Evolutionary conservation across 129 eudicot species (phyloP).

Genomic region (Tagetes erecta): DNA sequence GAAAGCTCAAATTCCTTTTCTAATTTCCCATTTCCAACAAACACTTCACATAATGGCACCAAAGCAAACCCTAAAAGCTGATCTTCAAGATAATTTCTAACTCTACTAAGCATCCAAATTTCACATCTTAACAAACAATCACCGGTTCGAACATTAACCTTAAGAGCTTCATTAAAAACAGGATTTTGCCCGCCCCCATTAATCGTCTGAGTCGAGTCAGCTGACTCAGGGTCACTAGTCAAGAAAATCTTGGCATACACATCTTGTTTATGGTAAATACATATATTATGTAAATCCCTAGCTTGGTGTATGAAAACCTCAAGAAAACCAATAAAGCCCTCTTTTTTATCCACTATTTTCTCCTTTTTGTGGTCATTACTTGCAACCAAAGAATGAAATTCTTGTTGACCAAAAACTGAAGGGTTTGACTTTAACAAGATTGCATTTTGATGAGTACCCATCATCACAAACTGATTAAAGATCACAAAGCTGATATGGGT

Average conservation of each 20-base stretch:
- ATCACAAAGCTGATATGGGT: constrained; percentile 20
- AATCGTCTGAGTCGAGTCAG: constrained; percentile 38
- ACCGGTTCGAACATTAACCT: constrained; percentile 35
- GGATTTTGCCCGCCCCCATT: constrained; percentile 55
- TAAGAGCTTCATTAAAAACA: constrained; percentile 43
- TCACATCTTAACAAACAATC: constrained; percentile 48
- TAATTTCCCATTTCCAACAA: constrained; percentile 37
- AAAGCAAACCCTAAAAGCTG: constrained; percentile 51
- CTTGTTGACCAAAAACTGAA: constrained; percentile 28
- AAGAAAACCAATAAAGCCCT: constrained; percentile 41
- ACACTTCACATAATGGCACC: constrained; percentile 40
- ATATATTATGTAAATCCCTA: constrained; percentile 44
- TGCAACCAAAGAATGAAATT: constrained; percentile 8
- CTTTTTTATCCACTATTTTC: constrained; percentile 16
- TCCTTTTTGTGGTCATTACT: constrained; percentile 6
- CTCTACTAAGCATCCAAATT: constrained; percentile 55
- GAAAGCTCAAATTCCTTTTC: constrained; percentile 42
- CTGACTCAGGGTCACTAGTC: constrained; percentile 42
- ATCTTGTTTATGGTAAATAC: constrained; percentile 60
- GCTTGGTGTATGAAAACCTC: constrained; percentile 53
- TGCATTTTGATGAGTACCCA: constrained; percentile 22
- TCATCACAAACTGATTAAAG: background rate
- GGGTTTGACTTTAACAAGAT: constrained; percentile 32
- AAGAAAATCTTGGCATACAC: constrained; percentile 49
- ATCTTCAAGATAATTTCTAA: constrained; percentile 49